Conservation (phyloP, 768 basidiomycete species). For the Mycena capillaripes region DNA sequence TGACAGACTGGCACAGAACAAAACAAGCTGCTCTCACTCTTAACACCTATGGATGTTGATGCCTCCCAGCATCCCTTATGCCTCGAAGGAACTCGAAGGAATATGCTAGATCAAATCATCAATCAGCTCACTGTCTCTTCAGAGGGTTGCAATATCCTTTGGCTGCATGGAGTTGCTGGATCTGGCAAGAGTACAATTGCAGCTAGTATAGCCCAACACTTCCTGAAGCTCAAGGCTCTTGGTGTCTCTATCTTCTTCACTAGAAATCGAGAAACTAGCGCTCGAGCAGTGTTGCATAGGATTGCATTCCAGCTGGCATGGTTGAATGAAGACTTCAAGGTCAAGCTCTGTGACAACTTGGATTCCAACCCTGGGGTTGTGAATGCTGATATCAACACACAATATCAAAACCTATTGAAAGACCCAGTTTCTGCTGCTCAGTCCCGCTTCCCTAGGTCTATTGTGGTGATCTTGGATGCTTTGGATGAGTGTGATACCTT, state of each 20-base stretch:
- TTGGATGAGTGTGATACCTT: background rate
- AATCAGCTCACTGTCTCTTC: background rate
- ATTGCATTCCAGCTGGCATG: background rate
- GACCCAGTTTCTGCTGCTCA: constrained; percentile 1
- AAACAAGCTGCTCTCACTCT: background rate
- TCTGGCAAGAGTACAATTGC: background rate
- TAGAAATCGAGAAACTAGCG: background rate
- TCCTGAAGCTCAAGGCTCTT: background rate
- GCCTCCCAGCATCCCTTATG: background rate
- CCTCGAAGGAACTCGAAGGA: background rate
- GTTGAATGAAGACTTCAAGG: background rate
- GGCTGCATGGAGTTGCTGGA: background rate
- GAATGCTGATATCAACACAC: background rate
- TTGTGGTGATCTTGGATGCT: background rate
- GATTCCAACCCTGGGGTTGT: no score
- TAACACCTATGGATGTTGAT: background rate
- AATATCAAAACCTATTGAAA: background rate
- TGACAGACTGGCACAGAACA: background rate
- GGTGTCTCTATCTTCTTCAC: background rate
- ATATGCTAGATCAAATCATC: background rate
- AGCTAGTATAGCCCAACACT: background rate
- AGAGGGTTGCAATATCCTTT: constrained; percentile 1
- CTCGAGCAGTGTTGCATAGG: background rate
- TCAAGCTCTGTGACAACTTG: background rate
- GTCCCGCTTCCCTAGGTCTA: background rate